A percentile compares a stretch with the other conserved stretches of the same genome.
These are phyloP conservation scores for Rhodamnia argentea DNA, from an alignment of 345 rosid species.

Conservation along the genomic window DNA sequence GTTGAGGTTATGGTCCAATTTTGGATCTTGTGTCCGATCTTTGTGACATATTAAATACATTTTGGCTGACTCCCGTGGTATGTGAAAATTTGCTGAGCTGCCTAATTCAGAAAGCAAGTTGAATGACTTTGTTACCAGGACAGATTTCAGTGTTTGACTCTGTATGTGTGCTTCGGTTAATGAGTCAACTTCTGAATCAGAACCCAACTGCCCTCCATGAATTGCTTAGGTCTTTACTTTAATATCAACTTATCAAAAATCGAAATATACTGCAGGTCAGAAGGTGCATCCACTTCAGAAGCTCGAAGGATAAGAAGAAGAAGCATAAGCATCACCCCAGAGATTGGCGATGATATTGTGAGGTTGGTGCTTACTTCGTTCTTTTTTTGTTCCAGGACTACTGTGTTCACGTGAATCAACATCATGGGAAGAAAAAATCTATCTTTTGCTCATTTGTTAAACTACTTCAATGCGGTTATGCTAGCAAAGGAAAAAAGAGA, in stretches of 20 bases:
- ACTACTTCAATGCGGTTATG: neutral
- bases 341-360: constrained; percentile 97
- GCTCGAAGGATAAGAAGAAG: constrained; percentile 88
- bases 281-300: constrained; percentile 67
- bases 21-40: neutral
- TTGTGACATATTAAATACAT: neutral
- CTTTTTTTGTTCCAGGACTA: neutral
- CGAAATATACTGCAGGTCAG: constrained; percentile 53
- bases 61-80: neutral
- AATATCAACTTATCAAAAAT: neutral
- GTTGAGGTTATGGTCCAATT: neutral
- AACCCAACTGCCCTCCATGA: neutral
- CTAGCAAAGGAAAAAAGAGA: neutral
- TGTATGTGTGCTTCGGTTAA: neutral
- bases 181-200: neutral
- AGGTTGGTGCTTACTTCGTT: constrained; percentile 46
- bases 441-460: neutral
- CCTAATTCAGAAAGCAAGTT: neutral
- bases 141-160: neutral
- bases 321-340: constrained; percentile 97
- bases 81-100: neutral
- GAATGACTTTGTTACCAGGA: neutral
- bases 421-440: neutral
- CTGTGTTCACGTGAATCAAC: neutral
- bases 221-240: neutral